Base-by-base conservation (phyloP, 2,329 filamentous ascomycete genomes). In the Epichloe coenophiala region DNA sequence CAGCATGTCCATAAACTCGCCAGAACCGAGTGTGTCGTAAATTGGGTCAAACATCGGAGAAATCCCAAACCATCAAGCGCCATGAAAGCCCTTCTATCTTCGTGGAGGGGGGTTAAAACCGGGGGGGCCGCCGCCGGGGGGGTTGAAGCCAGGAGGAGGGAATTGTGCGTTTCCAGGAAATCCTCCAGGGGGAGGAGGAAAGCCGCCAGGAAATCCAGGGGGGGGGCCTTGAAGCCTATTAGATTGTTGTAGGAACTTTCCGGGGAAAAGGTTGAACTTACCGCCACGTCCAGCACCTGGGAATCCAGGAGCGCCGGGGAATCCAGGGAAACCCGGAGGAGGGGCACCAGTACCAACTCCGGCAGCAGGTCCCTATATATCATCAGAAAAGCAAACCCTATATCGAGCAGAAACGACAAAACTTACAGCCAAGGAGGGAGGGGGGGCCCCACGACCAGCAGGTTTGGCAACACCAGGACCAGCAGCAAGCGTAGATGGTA, bases 391-490 rank as follows among this genome's bases (percentile, higher is more conserved):
- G 59, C 37, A 52, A 48, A 27, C 7, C 7, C n/a, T 39, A 39
- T 47, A 8, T 38, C 41, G 13, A 13, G 15, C 8, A 35, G 44
- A 42, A 12, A 48, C 33, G 15, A 37, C 13, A 23, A 17, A 15
- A 47, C 75, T 57, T 71, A 81, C 90, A 60, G 88, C 88, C 56
- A 97, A 76, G 50, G 90, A 89, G 23, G 68, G 65, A 60, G 91
- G 79, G 35, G 23, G 23, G 54, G 77, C 73, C 57, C 93, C 93
- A 68, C 93, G 81, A 60, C 93, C 93, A 61, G 90, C 90, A 59
- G 93, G 89, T 65, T 89, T 84, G 57, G 88, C 85, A 58, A 97
- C 88, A 61, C 93, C 93, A 56, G 90, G 87, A 47, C 93, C 93
- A 58, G 88, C 80, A 54, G 84, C 77, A 59, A 96, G 75, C 38